Percentiles rank a stretch among this genome's conserved stretches.
phyloP scores from a whole-genome alignment of 331 rosid species.

The Rosa hybrid region DNA sequence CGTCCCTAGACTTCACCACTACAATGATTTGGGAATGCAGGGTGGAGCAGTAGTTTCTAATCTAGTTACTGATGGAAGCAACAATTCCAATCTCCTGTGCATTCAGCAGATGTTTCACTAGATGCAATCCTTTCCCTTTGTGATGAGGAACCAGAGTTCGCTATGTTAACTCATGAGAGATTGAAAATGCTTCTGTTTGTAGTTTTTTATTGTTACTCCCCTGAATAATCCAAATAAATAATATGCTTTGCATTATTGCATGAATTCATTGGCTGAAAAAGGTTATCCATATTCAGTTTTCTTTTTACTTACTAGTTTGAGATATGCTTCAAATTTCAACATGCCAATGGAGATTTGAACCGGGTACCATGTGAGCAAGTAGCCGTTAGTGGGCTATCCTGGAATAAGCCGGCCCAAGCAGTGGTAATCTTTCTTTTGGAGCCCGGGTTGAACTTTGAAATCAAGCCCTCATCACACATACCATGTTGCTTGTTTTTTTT shows the following conservation, averaged over 20 bases:
- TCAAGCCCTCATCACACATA: neutral
- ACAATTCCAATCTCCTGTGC: slow-evolving; percentile 16
- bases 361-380: neutral
- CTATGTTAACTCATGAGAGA: neutral
- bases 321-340: too few species aligned
- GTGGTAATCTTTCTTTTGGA: too few species aligned
- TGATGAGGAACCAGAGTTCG: neutral
- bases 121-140: slow-evolving; percentile 3
- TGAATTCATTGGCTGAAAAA: too few species aligned
- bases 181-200: neutral
- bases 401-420: neutral
- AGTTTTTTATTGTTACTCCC: neutral
- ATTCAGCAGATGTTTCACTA: slow-evolving; percentile 30
- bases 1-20: slow-evolving; percentile 15
- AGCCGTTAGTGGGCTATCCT: neutral
- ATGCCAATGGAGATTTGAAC: neutral
- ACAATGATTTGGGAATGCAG: slow-evolving; percentile 31
- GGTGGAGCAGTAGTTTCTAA: slow-evolving; percentile 20
- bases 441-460: too few species aligned
- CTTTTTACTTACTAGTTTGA: too few species aligned
- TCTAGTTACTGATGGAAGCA: slow-evolving; percentile 19
- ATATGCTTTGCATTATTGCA: too few species aligned
- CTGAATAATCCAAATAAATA: neutral
- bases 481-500: too few species aligned
- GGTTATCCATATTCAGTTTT: neutral